These are phyloP conservation scores for Agroathelia rolfsii DNA, from an alignment of 1,284 basidiomycete species.

Conservation along the genomic window DNA sequence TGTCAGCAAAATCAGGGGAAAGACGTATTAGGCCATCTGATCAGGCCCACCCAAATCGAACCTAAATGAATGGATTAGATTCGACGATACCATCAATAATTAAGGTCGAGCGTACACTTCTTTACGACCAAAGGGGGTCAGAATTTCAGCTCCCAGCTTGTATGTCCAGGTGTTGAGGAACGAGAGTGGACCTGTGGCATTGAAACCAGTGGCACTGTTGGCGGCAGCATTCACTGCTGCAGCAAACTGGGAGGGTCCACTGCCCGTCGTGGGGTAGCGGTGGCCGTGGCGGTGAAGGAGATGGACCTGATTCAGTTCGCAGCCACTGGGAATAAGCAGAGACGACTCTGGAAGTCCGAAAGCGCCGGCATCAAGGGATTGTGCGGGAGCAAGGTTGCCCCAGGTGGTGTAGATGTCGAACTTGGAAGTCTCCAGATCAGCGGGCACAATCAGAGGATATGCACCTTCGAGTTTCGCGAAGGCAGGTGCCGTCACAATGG, in stretches of 20 bases:
- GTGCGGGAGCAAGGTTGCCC: constrained; percentile 52
- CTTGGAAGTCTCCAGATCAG: constrained; percentile 20
- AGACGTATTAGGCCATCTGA: too few species aligned
- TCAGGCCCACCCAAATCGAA: too few species aligned
- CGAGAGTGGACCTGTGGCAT: constrained; percentile 32
- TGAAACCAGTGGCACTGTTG: constrained; percentile 26
- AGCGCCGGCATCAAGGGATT: constrained; percentile 40
- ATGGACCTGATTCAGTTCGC: constrained; percentile 41
- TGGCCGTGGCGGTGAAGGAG: constrained; percentile 49
- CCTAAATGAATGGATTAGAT: too few species aligned
- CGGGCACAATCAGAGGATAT: constrained; percentile 28
- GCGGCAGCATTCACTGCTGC: constrained; percentile 28
- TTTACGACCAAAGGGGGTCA: constrained; percentile 48
- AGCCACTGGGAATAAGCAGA: constrained; percentile 37
- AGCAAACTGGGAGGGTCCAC: constrained; percentile 30
- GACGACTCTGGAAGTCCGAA: constrained; percentile 45
- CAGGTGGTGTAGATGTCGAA: constrained; percentile 39
- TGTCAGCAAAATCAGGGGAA: too few species aligned
- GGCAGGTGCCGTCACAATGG: constrained; percentile 34
- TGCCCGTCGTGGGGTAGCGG: constrained; percentile 35
- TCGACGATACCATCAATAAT: not conserved
- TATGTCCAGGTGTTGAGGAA: constrained; percentile 49
- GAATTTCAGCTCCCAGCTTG: constrained; percentile 45
- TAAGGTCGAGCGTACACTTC: constrained; percentile 32
- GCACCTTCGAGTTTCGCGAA: constrained; percentile 26